Evolutionary conservation across 2,329 filamentous ascomycete genomes (phyloP).

Genomic region (Colletotrichum salicis): DNA sequence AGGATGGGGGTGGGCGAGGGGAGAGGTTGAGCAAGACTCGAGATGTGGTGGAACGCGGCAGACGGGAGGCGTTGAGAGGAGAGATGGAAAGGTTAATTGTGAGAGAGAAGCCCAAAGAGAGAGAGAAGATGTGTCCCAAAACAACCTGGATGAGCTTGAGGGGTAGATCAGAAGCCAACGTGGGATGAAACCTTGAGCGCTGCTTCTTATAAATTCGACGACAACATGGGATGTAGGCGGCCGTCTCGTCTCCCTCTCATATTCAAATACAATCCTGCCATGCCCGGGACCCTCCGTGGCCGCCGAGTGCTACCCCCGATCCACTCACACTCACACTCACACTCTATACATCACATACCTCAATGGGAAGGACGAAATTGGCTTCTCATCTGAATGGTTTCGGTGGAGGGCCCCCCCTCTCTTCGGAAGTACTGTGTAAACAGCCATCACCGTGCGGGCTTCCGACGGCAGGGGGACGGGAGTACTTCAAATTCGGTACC

Average conservation of each 20-base stretch:
- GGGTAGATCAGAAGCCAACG: background rate
- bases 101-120: background rate
- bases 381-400: background rate
- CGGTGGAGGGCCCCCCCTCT: background rate
- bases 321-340: conserved; percentile 33
- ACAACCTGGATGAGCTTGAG: background rate
- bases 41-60: conserved; percentile 24
- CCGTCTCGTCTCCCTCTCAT: conserved; percentile 6
- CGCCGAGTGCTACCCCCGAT: conserved; percentile 29
- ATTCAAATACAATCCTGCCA: background rate
- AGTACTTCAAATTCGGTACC: conserved; percentile 9
- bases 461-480: conserved; percentile 11
- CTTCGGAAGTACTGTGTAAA: conserved; percentile 2
- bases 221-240: conserved; percentile 16
- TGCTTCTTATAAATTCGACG: conserved; percentile 2
- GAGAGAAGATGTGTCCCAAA: background rate
- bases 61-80: background rate
- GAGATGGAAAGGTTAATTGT: background rate
- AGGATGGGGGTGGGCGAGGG: background rate
- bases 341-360: background rate
- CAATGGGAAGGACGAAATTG: background rate
- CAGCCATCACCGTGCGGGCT: conserved; percentile 30
- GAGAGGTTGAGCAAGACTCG: background rate
- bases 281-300: conserved; percentile 11
- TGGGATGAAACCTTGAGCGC: conserved; percentile 7